A percentile compares a stretch with the other conserved stretches of the same genome.
These are phyloP conservation scores for Baeospora myosura DNA, from an alignment of 1,284 basidiomycete species.

Conservation along the genomic window DNA sequence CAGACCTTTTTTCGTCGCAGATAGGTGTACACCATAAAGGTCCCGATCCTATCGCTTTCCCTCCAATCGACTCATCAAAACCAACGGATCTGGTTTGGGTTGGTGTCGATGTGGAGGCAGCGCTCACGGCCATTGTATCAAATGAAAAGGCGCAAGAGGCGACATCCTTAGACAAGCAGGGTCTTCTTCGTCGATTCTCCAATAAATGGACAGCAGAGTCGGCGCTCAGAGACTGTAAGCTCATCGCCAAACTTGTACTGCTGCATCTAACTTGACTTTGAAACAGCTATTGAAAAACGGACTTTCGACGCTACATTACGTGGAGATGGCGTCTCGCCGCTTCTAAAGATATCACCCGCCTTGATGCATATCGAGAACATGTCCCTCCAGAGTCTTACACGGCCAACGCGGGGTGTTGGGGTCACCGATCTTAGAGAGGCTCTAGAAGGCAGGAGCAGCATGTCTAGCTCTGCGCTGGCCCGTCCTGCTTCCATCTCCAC, in stretches of 20 bases:
- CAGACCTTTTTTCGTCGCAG: slow-evolving; percentile 19
- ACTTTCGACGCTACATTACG: slow-evolving; percentile 49
- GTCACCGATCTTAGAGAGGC: slow-evolving; percentile 83
- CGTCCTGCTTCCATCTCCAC: slow-evolving; percentile 67
- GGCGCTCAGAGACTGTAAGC: slow-evolving; percentile 73
- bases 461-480: slow-evolving; percentile 66
- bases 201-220: slow-evolving; percentile 65
- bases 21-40: slow-evolving; percentile 30
- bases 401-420: slow-evolving; percentile 70
- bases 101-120: slow-evolving; percentile 48
- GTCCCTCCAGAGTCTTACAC: slow-evolving; percentile 72
- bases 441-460: slow-evolving; percentile 71
- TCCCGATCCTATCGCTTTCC: slow-evolving; percentile 27
- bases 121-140: slow-evolving; percentile 46
- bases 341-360: slow-evolving; percentile 73
- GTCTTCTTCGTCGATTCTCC: slow-evolving; percentile 47
- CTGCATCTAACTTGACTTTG: not conserved
- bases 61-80: slow-evolving; percentile 17
- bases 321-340: slow-evolving; percentile 60
- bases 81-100: slow-evolving; percentile 22
- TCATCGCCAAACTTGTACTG: not conserved
- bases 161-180: slow-evolving; percentile 53
- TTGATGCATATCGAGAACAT: slow-evolving; percentile 86
- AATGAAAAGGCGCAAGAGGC: slow-evolving; percentile 51
- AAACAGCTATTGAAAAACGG: slow-evolving; percentile 52